Conservation (phyloP, 140 eudicot genomes). For the Senecio squalidus region DNA sequence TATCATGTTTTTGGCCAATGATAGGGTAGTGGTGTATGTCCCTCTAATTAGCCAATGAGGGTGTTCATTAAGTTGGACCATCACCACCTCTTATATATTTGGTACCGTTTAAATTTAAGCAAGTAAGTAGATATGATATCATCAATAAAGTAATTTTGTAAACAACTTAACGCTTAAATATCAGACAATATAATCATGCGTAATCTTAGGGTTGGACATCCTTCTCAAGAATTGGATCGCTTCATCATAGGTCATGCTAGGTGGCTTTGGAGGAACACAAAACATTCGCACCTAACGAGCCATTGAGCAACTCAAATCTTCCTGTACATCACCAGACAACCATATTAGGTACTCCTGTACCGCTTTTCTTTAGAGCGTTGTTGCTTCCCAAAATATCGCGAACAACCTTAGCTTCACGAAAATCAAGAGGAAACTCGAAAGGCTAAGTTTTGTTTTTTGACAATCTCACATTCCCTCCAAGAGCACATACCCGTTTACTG, state of each 20-base stretch:
- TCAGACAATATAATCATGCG: too few species aligned
- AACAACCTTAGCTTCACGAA: background rate
- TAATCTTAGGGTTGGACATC: too few species aligned
- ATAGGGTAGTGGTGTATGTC: too few species aligned
- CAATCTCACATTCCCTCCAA: background rate
- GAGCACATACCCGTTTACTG: background rate
- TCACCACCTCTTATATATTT: too few species aligned
- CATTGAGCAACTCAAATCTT: background rate
- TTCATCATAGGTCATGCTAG: background rate
- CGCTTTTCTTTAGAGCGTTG: background rate
- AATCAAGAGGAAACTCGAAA: background rate
- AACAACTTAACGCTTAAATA: too few species aligned
- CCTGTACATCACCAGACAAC: background rate
- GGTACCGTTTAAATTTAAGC: too few species aligned
- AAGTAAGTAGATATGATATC: too few species aligned
- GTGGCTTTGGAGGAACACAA: background rate
- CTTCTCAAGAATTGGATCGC: background rate
- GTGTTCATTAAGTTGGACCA: too few species aligned
- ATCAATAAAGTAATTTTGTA: too few species aligned
- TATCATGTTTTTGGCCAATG: too few species aligned
- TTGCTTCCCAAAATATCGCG: background rate
- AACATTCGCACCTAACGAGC: background rate
- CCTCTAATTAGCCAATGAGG: too few species aligned
- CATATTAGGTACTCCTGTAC: background rate
- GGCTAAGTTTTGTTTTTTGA: background rate